Base-by-base conservation (phyloP, 169 alveolate genomes). In the Plasmodium falciparum region DNA sequence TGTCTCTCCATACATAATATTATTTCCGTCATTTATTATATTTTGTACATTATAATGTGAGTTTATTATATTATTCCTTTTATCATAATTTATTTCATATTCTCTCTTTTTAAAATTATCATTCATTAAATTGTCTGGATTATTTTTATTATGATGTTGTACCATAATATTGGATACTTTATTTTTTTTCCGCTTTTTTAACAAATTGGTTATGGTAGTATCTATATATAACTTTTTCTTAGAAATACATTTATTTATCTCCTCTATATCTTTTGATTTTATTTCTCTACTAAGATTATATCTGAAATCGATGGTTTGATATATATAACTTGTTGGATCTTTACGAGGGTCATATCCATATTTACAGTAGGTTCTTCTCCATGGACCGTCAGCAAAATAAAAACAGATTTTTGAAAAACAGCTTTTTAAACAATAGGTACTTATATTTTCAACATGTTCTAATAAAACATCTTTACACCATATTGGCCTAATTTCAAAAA, bases 291-390 rank as follows among this genome's bases (percentile, higher is more conserved):
- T 74, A 67, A 86, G 88, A 39, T 90, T 92, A 39, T 92, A 93
- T 50, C 95, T 71, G 63, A 92, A 92, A 66, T 92, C 95, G 56
- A 92, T 54, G 5, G 95, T 92, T 71, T 92, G 95, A 49, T 92
- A 92, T n/a, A 88, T 88, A 74, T 92, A 89, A 43, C 94, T 89
- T 50, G 90, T 69, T 6, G 93, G 89, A 39, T 92, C 93, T 11
- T 88, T 92, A 63, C 95, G 88, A 20, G 95, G 95, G 49, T 92
- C 95, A 62, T 92, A 92, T 2, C 95, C 95, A 45, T 89, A 74
- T 74, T 90, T 88, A 63, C 95, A 92, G n/a, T 89, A 78, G 43
- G 94, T 89, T 26, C 94, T 93, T 59, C 95, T 92, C 95, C 95
- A 92, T 11, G 95, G 95, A 3, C 95, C 95, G 24, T 92, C 92